Evolutionary conservation across 176 grass and related monocot genomes (phyloP).

Genomic region (Melocanna baccifera): DNA sequence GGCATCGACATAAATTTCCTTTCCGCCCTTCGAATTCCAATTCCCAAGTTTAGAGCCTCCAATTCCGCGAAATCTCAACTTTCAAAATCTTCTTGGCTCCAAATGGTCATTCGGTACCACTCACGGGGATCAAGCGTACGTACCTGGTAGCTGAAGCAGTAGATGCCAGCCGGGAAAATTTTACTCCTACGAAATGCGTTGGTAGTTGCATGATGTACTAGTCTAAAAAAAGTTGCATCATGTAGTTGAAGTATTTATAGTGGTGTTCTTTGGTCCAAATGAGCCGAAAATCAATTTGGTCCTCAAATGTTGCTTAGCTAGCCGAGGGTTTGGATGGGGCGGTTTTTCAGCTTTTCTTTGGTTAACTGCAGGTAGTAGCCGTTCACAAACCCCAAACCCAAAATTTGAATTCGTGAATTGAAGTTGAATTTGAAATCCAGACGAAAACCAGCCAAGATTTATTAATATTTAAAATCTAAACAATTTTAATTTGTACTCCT

Average conservation of each 20-base stretch:
- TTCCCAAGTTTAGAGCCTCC: not conserved
- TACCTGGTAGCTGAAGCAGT: not conserved
- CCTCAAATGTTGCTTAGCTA: not conserved
- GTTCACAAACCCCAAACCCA: not conserved
- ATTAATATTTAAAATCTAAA: too few relatives aligned
- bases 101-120: not conserved
- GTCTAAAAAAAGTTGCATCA: not conserved
- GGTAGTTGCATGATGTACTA: not conserved
- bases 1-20: not conserved
- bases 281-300: not conserved
- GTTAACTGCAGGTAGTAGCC: not conserved
- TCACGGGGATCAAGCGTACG: not conserved
- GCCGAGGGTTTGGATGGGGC: too few relatives aligned
- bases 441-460: too few relatives aligned
- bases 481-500: not conserved
- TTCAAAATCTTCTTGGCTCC: not conserved
- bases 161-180: not conserved
- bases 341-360: not conserved
- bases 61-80: not conserved
- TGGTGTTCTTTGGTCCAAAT: not conserved
- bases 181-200: not conserved
- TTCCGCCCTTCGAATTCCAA: not conserved
- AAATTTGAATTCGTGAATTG: not conserved
- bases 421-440: too few relatives aligned
- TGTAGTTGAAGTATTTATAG: not conserved